A percentile compares a stretch with the other conserved stretches of the same genome.
These are phyloP conservation scores for Achlya hypogyna DNA, from an alignment of 352 stramenopile genomes.

Conservation along the genomic window DNA sequence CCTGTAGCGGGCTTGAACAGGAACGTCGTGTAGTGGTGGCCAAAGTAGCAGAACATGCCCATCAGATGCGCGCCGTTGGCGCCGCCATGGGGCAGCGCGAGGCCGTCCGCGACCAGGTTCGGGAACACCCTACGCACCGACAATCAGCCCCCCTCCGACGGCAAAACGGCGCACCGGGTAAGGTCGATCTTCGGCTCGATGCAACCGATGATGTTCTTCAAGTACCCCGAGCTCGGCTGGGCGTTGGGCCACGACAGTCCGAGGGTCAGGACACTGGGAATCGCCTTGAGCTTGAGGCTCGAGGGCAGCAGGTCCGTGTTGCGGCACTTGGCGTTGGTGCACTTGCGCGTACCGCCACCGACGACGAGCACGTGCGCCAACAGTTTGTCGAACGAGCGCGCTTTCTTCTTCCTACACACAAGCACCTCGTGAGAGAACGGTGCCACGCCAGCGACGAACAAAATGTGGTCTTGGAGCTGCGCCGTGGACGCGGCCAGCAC, in stretches of 20 bases:
- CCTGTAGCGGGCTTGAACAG: constrained; percentile 13
- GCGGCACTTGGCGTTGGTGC: constrained; percentile 1
- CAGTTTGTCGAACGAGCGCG: constrained; percentile 1
- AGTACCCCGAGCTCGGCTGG: not conserved
- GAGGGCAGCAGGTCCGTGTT: constrained; percentile 11
- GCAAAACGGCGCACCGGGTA: not conserved
- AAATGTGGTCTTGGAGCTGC: not conserved
- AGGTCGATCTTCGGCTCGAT: constrained; percentile 11
- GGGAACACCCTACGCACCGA: constrained; percentile 12
- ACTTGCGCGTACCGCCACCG: constrained; percentile 10
- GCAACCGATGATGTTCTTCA: not conserved
- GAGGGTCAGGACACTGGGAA: constrained; percentile 13
- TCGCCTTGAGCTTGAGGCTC: constrained; percentile 15
- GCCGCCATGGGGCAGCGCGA: not conserved
- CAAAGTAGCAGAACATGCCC: constrained; percentile 19
- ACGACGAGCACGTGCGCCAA: not conserved
- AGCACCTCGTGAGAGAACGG: not conserved
- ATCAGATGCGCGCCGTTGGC: not conserved
- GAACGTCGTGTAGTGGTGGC: constrained; percentile 19
- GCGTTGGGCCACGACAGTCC: constrained; percentile 13
- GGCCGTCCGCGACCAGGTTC: constrained; percentile 11
- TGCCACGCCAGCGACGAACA: not conserved
- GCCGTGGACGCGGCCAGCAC: constrained; percentile 6
- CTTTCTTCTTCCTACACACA: not conserved
- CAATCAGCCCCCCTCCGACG: not conserved